Evolutionary conservation across 2,329 filamentous ascomycete species (phyloP).

Genomic region (Colletotrichum cordylinicola): DNA sequence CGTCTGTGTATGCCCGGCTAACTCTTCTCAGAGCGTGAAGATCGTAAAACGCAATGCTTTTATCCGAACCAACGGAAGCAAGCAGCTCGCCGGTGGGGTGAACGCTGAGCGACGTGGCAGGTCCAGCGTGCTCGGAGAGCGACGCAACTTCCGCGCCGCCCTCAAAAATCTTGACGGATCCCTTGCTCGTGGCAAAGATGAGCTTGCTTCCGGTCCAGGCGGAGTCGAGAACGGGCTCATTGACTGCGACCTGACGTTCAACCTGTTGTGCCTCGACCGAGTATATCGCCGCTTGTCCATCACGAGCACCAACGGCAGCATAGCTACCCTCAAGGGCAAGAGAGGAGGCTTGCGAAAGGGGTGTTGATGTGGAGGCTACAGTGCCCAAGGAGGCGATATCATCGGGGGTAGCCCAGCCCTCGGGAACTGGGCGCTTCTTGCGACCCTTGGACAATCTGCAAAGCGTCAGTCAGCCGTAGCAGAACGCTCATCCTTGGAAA

Average conservation of each 20-base stretch:
- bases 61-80: constrained; percentile 88
- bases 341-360: constrained; percentile 54
- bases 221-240: constrained; percentile 70
- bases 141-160: constrained; percentile 71
- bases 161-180: constrained; percentile 81
- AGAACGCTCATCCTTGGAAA: neutral
- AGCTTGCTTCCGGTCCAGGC: constrained; percentile 72
- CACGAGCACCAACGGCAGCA: constrained; percentile 76
- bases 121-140: constrained; percentile 82
- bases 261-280: constrained; percentile 72
- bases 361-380: constrained; percentile 49
- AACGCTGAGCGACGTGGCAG: constrained; percentile 76
- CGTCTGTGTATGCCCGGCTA: constrained; percentile 80
- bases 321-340: constrained; percentile 63
- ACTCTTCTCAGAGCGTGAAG: constrained; percentile 70
- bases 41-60: constrained; percentile 92
- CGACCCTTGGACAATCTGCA: constrained; percentile 82
- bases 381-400: constrained; percentile 61
- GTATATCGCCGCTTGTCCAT: constrained; percentile 78
- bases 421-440: constrained; percentile 86
- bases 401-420: constrained; percentile 82
- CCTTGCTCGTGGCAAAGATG: constrained; percentile 76
- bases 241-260: constrained; percentile 70
- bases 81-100: constrained; percentile 86
- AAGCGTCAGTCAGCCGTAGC: constrained; percentile 11